A percentile compares a stretch with the other conserved stretches of the same genome.
phyloP scores from a whole-genome alignment of 2,329 filamentous ascomycete species.

The Colletotrichum lindemuthianum region DNA sequence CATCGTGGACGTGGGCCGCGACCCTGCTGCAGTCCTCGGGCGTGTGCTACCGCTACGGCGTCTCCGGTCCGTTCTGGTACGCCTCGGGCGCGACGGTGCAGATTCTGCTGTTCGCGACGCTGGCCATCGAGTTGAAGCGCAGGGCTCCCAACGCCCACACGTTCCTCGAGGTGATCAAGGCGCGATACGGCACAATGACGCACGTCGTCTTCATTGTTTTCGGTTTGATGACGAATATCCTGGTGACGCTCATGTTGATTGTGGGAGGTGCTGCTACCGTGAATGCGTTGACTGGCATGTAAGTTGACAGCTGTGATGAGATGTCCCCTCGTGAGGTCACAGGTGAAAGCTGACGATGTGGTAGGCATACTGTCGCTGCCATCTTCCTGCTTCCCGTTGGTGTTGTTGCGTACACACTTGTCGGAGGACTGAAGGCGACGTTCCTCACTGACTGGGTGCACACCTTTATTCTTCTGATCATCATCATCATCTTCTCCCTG shows the following conservation, averaged over 20 bases:
- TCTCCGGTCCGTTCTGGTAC: constrained; percentile 64
- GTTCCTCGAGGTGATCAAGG: constrained; percentile 79
- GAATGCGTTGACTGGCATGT: constrained; percentile 50
- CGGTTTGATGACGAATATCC: constrained; percentile 80
- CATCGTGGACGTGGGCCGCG: constrained; percentile 85
- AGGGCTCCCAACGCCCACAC: constrained; percentile 82
- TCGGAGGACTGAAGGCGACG: constrained; percentile 79
- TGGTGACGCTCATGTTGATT: constrained; percentile 79
- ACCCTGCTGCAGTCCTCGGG: constrained; percentile 76
- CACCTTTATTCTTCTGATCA: constrained; percentile 78
- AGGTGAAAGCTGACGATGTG: not conserved
- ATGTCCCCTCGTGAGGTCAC: not conserved
- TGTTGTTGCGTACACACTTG: constrained; percentile 77
- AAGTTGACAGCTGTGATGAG: not conserved
- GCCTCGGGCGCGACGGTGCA: constrained; percentile 76
- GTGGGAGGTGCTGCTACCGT: constrained; percentile 82
- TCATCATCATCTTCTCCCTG: constrained; percentile 82
- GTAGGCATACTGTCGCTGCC: constrained; percentile 67
- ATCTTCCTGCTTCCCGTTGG: constrained; percentile 85
- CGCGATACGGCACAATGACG: constrained; percentile 73
- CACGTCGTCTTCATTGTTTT: constrained; percentile 81
- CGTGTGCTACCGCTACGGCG: constrained; percentile 78
- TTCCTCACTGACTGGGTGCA: constrained; percentile 83
- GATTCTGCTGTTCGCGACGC: constrained; percentile 83
- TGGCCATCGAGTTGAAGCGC: constrained; percentile 84